These are phyloP conservation scores for Mortierella hygrophila DNA, from an alignment of 192 early-diverging fungal species.

Conservation along the genomic window DNA sequence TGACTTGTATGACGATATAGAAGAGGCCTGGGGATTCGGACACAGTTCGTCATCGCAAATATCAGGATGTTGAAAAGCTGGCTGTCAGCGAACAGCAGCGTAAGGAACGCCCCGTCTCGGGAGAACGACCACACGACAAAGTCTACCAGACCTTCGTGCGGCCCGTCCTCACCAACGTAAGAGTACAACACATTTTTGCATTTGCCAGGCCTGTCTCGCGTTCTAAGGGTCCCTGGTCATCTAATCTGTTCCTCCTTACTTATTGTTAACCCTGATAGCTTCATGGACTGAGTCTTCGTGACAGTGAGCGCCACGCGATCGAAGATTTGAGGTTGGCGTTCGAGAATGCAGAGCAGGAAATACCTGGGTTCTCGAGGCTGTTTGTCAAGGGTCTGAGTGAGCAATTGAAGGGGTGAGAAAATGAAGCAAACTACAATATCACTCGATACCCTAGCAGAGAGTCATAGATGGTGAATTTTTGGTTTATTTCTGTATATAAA, in stretches of 20 bases:
- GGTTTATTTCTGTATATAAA: neutral
- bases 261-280: slow-evolving; percentile 9
- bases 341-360: slow-evolving; percentile 50
- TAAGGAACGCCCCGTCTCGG: slow-evolving; percentile 12
- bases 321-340: slow-evolving; percentile 44
- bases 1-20: neutral
- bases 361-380: slow-evolving; percentile 39
- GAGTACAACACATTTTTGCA: neutral
- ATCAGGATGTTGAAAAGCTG: slow-evolving; percentile 27
- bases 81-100: slow-evolving; percentile 30
- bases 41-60: slow-evolving; percentile 25
- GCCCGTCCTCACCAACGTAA: slow-evolving; percentile 45
- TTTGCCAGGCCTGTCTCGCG: too few species aligned
- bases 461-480: too few species aligned
- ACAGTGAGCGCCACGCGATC: slow-evolving; percentile 42
- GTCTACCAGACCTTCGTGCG: slow-evolving; percentile 51
- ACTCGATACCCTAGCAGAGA: neutral
- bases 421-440: neutral
- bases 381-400: slow-evolving; percentile 53
- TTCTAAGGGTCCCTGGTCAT: neutral
- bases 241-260: neutral
- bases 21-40: slow-evolving; percentile 26
- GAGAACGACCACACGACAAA: slow-evolving; percentile 28
- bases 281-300: slow-evolving; percentile 34
- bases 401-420: slow-evolving; percentile 38